Evolutionary conservation across 108 stramenopile species (phyloP), one percentile per base, ranked within the genome.

Genomic region (Fragilaria crotonensis): DNA sequence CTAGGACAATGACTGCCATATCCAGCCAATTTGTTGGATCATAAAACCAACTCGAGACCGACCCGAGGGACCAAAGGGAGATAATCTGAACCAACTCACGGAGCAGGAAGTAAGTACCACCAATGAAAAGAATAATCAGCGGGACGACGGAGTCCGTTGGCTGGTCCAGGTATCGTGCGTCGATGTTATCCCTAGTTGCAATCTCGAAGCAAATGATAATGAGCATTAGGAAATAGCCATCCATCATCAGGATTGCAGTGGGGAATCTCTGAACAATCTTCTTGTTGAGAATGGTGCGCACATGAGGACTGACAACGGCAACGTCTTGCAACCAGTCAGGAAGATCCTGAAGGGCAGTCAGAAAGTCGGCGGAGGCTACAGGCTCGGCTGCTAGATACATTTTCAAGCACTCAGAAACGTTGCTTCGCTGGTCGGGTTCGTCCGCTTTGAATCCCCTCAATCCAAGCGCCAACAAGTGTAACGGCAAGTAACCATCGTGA

Each of bases 11-110:
- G 45, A 86, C 79, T 19, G 54, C 26, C 30, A 86, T 71, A 67
- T 92, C 90, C 48, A 87, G 72, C 84, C 84, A 92, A 57, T 87
- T 92, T 23, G 71, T 72, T 30, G 80, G 63, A 53, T 92, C 86
- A 46, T 62, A 75, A n/a, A 85, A 53, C 82, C 81, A 90, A 4
- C 70, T 68, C 1, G 54, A 62, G 29, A 87, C 59, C 33, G 70
- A 73, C 0, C 75, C 76, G 18, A 88, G 69, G 41, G 75, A 66
- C 25, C 78, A 29, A 4, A 87, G 44, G 25, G 80, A 71, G 21
- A 76, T 70, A 45, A 85, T 68, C 64, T 84, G 81, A 11, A 75
- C 70, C 41, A 87, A 46, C 58, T 90, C 89, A 5, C 89, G 81
- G 19, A 64, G 33, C 18, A 90, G 58, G 60, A 90, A 90, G 62